Evolutionary conservation across 495 filamentous ascomycete species (phyloP).

Genomic region (Penicillium simplicissimum): DNA sequence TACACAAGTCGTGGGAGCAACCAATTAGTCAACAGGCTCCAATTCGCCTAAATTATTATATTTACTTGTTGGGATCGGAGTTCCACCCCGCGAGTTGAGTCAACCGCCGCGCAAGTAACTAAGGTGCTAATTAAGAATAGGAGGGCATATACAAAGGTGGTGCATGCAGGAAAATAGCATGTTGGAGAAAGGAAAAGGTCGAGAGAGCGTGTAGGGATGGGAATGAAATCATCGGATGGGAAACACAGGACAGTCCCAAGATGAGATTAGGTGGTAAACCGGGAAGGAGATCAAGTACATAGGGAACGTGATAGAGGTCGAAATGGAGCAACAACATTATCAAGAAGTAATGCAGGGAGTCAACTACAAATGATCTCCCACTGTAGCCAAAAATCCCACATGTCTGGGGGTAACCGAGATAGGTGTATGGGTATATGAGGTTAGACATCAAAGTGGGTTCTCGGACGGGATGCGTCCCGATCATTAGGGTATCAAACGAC

Average conservation of each 20-base stretch:
- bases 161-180: not conserved
- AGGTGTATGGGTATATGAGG: conserved; percentile 24
- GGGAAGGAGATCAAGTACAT: not conserved
- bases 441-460: conserved; percentile 23
- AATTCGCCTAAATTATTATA: not conserved
- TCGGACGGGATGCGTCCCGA: conserved; percentile 16
- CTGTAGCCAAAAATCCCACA: conserved; percentile 10
- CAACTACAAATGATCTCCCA: not conserved
- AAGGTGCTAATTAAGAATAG: not conserved
- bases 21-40: not conserved
- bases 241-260: conserved; percentile 8
- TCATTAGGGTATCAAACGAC: conserved; percentile 32
- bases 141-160: conserved; percentile 4
- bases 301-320: conserved; percentile 3
- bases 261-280: not conserved
- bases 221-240: conserved; percentile 10
- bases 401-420: conserved; percentile 7
- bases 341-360: conserved; percentile 1
- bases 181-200: not conserved
- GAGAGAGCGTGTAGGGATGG: conserved; percentile 8
- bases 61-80: not conserved
- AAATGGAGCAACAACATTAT: conserved; percentile 7
- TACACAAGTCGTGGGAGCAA: not conserved
- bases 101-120: not conserved
- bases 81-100: not conserved